Evolutionary conservation across 768 basidiomycete species (phyloP).

Genomic region (Lactarius sanguifluus): DNA sequence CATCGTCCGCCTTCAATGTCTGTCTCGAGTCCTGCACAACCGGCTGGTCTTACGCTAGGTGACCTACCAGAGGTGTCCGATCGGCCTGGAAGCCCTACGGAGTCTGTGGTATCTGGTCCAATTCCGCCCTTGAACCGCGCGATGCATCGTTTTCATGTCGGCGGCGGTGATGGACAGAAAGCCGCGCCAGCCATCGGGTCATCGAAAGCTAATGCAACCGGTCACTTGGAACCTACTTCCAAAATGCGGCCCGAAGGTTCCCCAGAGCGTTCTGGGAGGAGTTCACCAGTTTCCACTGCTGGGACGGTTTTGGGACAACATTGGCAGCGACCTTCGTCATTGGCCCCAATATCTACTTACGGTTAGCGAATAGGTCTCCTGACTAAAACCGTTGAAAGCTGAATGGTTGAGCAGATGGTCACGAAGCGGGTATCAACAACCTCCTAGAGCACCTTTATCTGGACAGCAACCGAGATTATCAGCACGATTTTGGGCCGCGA

Average conservation of each 20-base stretch:
- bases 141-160: constrained; percentile 63
- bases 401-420: constrained; percentile 58
- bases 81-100: constrained; percentile 76
- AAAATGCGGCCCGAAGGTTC: constrained; percentile 65
- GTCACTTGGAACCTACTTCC: constrained; percentile 75
- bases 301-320: constrained; percentile 52
- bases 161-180: constrained; percentile 74
- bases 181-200: constrained; percentile 90
- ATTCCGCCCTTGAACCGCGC: constrained; percentile 62
- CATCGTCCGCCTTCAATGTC: constrained; percentile 36
- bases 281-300: constrained; percentile 70
- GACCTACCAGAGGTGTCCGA: constrained; percentile 43
- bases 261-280: constrained; percentile 70
- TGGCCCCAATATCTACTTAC: constrained; percentile 67
- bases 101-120: constrained; percentile 72
- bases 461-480: constrained; percentile 81
- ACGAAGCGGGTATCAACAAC: constrained; percentile 86
- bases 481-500: constrained; percentile 89
- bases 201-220: constrained; percentile 78
- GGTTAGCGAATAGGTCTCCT: constrained; percentile 45
- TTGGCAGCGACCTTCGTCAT: constrained; percentile 50
- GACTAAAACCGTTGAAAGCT: background rate
- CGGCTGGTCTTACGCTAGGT: constrained; percentile 31
- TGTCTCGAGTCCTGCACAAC: constrained; percentile 31
- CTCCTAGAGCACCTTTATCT: constrained; percentile 88